Percentiles rank a stretch among this genome's conserved stretches.
Evolutionary conservation across 164 flowering plant genomes (phyloP).

Genomic region (Umbellularia californica): DNA sequence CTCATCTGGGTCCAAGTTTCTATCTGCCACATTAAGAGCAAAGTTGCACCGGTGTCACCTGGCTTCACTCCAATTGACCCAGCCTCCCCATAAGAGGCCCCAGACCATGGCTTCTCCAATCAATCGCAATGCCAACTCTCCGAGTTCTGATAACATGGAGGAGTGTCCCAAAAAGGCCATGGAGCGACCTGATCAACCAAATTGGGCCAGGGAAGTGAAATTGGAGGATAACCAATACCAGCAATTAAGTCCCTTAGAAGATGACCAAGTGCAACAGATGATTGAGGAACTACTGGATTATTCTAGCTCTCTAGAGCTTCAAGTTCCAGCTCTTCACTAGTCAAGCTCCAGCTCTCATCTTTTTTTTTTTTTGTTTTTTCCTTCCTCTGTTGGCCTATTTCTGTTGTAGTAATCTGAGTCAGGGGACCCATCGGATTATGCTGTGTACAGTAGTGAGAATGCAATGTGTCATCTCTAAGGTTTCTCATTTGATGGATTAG

Average conservation of each 20-base stretch:
- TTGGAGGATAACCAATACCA: conserved; percentile 22
- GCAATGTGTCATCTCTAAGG: background rate
- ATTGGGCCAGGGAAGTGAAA: conserved; percentile 31
- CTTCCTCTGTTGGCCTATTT: background rate
- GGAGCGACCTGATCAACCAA: conserved; percentile 3
- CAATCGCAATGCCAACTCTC: background rate
- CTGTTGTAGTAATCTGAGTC: background rate
- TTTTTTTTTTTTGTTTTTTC: background rate
- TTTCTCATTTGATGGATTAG: background rate
- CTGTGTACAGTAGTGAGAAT: background rate
- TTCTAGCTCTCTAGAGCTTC: conserved; percentile 49
- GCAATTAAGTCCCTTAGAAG: conserved; percentile 51
- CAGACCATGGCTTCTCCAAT: background rate
- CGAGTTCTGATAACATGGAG: conserved; percentile 5
- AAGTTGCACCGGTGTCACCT: conserved; percentile 75
- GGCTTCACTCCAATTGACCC: conserved; percentile 67
- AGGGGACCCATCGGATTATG: background rate
- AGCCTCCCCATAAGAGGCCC: conserved; percentile 20
- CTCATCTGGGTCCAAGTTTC: conserved; percentile 55
- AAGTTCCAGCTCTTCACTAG: conserved; percentile 1
- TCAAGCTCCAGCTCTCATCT: background rate
- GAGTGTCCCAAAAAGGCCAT: background rate
- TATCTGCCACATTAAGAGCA: conserved; percentile 70
- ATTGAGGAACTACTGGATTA: conserved; percentile 62
- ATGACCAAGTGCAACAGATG: conserved; percentile 72